These are phyloP conservation scores for Penicillium italicum DNA, from an alignment of 2,329 filamentous ascomycete genomes.

Conservation along the genomic window DNA sequence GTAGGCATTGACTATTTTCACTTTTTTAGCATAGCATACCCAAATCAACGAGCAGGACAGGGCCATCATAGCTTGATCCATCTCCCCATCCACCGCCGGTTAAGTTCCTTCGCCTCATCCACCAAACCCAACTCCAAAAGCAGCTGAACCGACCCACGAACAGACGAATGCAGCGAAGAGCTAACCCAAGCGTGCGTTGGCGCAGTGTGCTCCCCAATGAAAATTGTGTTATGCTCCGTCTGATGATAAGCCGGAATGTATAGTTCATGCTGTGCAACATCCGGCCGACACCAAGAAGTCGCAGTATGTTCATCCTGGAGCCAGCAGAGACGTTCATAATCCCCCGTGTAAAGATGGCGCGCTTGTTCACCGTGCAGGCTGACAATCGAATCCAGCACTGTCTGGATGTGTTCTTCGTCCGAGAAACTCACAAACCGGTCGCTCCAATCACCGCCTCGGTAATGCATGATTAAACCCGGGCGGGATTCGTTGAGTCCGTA, in stretches of 20 bases:
- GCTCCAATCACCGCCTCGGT: conserved; percentile 32
- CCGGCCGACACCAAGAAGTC: conserved; percentile 30
- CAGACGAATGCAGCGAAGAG: conserved; percentile 30
- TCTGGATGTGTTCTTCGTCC: conserved; percentile 27
- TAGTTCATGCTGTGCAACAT: conserved; percentile 32
- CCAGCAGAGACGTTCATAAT: conserved; percentile 36
- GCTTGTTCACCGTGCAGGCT: conserved; percentile 28
- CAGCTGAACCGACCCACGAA: conserved; percentile 31
- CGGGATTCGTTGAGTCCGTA: conserved; percentile 33
- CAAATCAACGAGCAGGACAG: not conserved
- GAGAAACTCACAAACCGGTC: conserved; percentile 31
- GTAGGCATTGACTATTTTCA: no score
- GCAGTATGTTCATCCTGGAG: conserved; percentile 29
- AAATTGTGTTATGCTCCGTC: conserved; percentile 35
- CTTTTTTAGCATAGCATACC: not conserved
- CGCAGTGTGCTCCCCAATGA: conserved; percentile 38
- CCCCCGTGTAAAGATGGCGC: conserved; percentile 30
- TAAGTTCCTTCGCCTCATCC: conserved; percentile 64
- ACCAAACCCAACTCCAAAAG: conserved; percentile 58
- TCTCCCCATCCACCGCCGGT: conserved; percentile 64
- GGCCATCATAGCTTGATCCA: conserved; percentile 49
- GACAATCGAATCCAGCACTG: conserved; percentile 29
- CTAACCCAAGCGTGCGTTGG: conserved; percentile 36
- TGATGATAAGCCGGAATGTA: conserved; percentile 35
- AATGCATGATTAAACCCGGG: conserved; percentile 33